Base-by-base conservation (phyloP, 805 yeast species). In the Candida boleticola region DNA sequence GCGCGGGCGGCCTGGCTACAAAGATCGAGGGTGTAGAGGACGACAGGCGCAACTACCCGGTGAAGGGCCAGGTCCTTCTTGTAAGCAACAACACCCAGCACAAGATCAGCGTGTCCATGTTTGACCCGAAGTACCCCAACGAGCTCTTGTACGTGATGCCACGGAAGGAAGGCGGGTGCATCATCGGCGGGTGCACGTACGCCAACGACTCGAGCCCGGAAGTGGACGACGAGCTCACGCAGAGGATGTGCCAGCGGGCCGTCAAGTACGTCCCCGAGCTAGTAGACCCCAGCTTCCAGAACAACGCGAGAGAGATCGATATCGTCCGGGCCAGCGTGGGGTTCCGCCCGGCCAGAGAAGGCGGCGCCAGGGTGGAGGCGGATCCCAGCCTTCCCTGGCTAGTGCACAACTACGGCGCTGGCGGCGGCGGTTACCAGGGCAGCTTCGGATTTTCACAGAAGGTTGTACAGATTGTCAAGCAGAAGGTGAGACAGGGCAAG, bases 401-500 rank as follows among this genome's bases (percentile, higher is more conserved):
- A 18, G 71, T 82, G 19, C 89, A 83, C 57, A 77, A 76, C 52
- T 83, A 82, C 56, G 88, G 89, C 2, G 85, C 87, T 23, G 87
- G 80, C 6, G 89, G 89, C 23, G 79, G 86, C 19, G 93, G 93
- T 0, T 85, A 78, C 60, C 95, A 87, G 64, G 73, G 83, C 3
- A 82, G 87, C 2, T 77, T 74, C 45, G 90, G 89, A 1, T 71
- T 80, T 57, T 79, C 85, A 25, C 50, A 54, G n/a, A 65, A 61
- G 44, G 79, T 77, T 3, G 66, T 71, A 14, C 42, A 49, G 37
- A 50, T 70, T 14, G 70, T 67, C 1, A 55, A 59, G 4, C 51
- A 57, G 14, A 41, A 41, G 18, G 21, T 14, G 11, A 31, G 6
- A 31, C 17, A 29, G 14, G 14, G 6, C 6, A 29, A n/a, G n/a